Evolutionary conservation across 1,139 yeast genomes (phyloP), one percentile per base, ranked within the genome.

Genomic region (Zhuliangozyma parablackwelliae): DNA sequence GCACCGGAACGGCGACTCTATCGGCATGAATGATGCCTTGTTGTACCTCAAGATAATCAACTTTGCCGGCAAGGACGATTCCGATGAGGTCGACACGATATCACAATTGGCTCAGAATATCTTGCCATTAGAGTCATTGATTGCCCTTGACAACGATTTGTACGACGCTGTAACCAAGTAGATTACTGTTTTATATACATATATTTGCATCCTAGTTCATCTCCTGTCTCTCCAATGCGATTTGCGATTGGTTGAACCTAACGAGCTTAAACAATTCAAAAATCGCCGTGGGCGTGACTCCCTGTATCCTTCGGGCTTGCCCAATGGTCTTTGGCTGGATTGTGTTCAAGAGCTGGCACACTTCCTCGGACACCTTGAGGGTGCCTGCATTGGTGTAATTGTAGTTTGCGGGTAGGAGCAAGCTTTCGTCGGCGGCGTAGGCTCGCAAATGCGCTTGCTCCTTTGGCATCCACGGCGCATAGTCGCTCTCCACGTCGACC

Each of bases 231-330:
- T 33, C 26, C 31, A 31, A 20, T 6, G 35, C 36, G n/a, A 49
- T 37, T n/a, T 46, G 47, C 10, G 41, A 40, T 43, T 63, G 70
- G 21, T 49, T 53, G 7, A 60, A 57, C 39, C 55, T 61, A 4
- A 69, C 73, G 37, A 71, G 52, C 42, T 66, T 69, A 46, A 78
- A 82, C 30, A 84, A 66, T 48, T 82, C 89, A 49, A 82, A 82
- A 3, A 82, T 65, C 0, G 90, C 83, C 2, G 89, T 87, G 0
- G 97, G 96, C 0, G 97, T 92, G 1, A 92, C 82, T 0, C 98
- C 97, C 53, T 92, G 95, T 12, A 90, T 84, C 48, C 97, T 72
- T 53, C 96, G 73, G 0, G 97, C 97, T 56, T 92, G 97, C 0
- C 97, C 97, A 34, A 92, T 78, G 0, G 97, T 92, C 39, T 77